Evolutionary conservation across 371 early-diverging fungal species (phyloP), one percentile per base, ranked within the genome.

Genomic region (Phascolomyces articulosus): DNA sequence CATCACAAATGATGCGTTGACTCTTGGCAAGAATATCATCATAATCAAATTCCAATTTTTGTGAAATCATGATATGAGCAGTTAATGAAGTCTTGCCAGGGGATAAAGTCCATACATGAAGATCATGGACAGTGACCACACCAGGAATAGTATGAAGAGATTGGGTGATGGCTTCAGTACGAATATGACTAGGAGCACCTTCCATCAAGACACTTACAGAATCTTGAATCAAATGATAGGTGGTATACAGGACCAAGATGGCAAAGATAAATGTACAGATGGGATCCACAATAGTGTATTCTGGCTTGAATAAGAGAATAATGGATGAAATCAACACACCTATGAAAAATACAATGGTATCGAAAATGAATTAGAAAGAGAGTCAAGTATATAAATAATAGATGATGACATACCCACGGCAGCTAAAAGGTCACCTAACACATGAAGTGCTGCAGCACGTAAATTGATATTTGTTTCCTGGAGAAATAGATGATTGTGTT

Each of bases 191-290:
- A 21, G 93, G 93, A 0, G 77, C 82, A 55, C 90, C 88, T 74
- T 95, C 93, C 87, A 91, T 87, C 38, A 93, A 68, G 0, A 93
- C 90, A n/a, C 75, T 74, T 3, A 90, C 31, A 10, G 85, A 89
- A 60, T 92, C 86, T 47, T 72, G 70, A 55, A 90, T 82, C 27
- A 90, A 72, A 23, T 78, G 70, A 23, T 84, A 79, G 1, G 95
- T 95, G 11, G 95, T 91, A 40, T 74, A 75, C 16, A 96, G 70
- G 18, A 95, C 95, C 47, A 95, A 69, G 29, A 90, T 68, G 1
- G 93, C 90, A 73, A 95, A 96, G 23, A 92, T 38, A 65, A 95
- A 87, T 8, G 95, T 95, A 78, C 95, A 95, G n/a, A 93, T 63
- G 4, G 95, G 92, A 70, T 96, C 95, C 31, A 93, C 89, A 65